phyloP scores from a whole-genome alignment of 345 rosid genomes.

The Hibiscus syriacus region DNA sequence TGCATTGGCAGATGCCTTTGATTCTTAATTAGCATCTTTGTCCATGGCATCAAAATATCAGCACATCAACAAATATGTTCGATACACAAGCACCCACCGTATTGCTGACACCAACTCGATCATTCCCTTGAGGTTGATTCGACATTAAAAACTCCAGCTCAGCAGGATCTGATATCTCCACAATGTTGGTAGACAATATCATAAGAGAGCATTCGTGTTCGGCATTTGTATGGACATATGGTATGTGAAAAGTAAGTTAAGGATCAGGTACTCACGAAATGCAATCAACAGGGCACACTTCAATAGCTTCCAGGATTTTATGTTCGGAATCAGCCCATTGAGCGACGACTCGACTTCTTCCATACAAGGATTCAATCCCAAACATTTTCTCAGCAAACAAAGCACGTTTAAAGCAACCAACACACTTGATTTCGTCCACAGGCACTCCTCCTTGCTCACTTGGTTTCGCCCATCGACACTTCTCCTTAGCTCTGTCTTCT shows the following conservation, averaged over 20 bases:
- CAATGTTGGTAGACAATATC: constrained; percentile 29
- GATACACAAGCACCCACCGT: constrained; percentile 56
- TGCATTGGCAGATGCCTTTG: constrained; percentile 23
- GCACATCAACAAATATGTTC: constrained; percentile 61
- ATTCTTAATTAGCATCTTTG: too few relatives aligned
- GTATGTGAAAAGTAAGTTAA: neutral
- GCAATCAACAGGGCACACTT: constrained; percentile 76
- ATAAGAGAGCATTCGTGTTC: neutral
- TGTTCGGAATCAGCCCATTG: constrained; percentile 91
- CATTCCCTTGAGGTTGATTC: constrained; percentile 79
- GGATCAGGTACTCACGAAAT: constrained; percentile 47
- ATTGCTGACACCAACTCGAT: constrained; percentile 56
- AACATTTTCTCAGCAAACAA: constrained; percentile 71
- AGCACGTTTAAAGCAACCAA: constrained; percentile 91
- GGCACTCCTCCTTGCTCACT: constrained; percentile 68
- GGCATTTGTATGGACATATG: too few relatives aligned
- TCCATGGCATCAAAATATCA: constrained; percentile 32
- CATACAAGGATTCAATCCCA: constrained; percentile 62
- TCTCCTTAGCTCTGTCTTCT: constrained; percentile 55
- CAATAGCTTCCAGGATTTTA: constrained; percentile 70
- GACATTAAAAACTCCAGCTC: constrained; percentile 89
- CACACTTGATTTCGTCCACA: constrained; percentile 85
- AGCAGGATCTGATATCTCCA: constrained; percentile 80
- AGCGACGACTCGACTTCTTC: constrained; percentile 83
- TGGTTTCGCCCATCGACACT: constrained; percentile 68